Evolutionary conservation across 495 filamentous ascomycete species (phyloP).

Genomic region (Hypoxylon intermedium): DNA sequence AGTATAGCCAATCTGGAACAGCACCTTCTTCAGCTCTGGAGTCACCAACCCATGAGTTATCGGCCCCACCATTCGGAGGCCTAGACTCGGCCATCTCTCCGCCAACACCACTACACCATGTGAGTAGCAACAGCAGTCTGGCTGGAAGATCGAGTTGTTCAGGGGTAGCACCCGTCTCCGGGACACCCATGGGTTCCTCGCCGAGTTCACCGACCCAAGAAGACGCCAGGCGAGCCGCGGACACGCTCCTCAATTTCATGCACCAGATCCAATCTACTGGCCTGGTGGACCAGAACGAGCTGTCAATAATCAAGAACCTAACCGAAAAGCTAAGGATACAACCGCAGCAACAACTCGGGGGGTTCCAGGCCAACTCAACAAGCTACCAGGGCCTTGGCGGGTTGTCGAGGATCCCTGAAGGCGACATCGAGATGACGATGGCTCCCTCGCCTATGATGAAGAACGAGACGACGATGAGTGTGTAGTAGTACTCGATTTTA

Average conservation of each 20-base stretch:
- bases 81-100: slow-evolving; percentile 63
- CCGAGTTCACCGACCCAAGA: slow-evolving; percentile 82
- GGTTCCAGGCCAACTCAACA: slow-evolving; percentile 55
- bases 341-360: slow-evolving; percentile 48
- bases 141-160: slow-evolving; percentile 54
- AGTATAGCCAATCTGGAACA: slow-evolving; percentile 64
- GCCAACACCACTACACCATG: slow-evolving; percentile 56
- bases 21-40: slow-evolving; percentile 70
- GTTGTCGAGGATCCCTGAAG: slow-evolving; percentile 70
- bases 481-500: slow-evolving; percentile 5
- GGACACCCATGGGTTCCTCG: slow-evolving; percentile 50
- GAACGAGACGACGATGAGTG: slow-evolving; percentile 54
- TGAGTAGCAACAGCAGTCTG: slow-evolving; percentile 61
- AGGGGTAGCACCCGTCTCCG: slow-evolving; percentile 47
- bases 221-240: slow-evolving; percentile 84
- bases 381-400: slow-evolving; percentile 64
- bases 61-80: slow-evolving; percentile 51
- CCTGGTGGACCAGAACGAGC: slow-evolving; percentile 81
- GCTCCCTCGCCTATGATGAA: slow-evolving; percentile 55
- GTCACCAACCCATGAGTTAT: slow-evolving; percentile 69
- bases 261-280: slow-evolving; percentile 72
- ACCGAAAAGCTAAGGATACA: slow-evolving; percentile 86
- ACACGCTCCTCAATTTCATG: slow-evolving; percentile 86
- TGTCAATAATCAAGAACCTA: slow-evolving; percentile 79
- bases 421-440: slow-evolving; percentile 59